phyloP scores from a whole-genome alignment of 192 early-diverging fungal species.

The Umbelopsis sp. region DNA sequence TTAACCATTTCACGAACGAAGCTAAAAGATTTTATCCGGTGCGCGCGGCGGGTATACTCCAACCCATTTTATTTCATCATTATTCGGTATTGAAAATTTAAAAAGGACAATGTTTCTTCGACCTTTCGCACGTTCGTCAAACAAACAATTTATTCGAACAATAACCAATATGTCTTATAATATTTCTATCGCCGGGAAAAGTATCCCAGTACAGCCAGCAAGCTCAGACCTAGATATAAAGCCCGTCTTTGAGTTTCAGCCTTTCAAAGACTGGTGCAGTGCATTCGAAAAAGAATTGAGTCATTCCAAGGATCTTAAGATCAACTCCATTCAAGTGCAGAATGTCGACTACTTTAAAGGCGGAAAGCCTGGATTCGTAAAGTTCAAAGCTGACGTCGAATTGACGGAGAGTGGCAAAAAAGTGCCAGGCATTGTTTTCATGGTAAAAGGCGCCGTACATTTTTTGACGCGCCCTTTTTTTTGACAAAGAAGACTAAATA shows the following conservation, averaged over 20 bases:
- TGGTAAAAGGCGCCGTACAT: constrained; percentile 43
- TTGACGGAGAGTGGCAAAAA: constrained; percentile 50
- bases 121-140: neutral
- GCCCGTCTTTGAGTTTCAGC: constrained; percentile 53
- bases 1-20: too few species aligned
- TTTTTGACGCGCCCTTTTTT: neutral
- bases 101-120: neutral
- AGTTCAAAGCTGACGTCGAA: constrained; percentile 62
- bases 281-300: constrained; percentile 44
- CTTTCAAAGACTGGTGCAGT: constrained; percentile 60
- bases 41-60: too few species aligned
- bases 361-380: constrained; percentile 73
- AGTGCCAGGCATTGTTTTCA: constrained; percentile 79
- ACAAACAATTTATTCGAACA: neutral
- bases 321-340: constrained; percentile 63
- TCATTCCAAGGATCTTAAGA: constrained; percentile 35
- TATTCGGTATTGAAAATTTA: too few species aligned
- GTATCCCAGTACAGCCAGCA: neutral
- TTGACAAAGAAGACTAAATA: neutral
- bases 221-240: constrained; percentile 21
- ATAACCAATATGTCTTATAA: neutral
- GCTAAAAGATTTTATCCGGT: too few species aligned
- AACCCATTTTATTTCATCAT: too few species aligned
- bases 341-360: constrained; percentile 74
- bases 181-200: constrained; percentile 7